Evolutionary conservation across 306 rosid species (phyloP).

Genomic region (Vigna mungo): DNA sequence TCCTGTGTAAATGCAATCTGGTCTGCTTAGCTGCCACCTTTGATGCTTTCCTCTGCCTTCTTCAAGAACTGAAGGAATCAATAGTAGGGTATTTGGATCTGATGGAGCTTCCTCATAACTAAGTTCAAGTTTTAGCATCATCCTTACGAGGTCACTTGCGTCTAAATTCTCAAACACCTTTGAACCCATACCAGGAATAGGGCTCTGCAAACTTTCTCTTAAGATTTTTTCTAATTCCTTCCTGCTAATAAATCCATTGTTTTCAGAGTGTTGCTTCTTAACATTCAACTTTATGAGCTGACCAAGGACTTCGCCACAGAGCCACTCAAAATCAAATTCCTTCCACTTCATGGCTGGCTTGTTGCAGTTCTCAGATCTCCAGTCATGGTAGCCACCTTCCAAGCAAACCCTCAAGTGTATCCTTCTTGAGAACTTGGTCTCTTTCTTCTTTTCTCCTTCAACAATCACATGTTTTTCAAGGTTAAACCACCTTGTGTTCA

Average conservation of each 20-base stretch:
- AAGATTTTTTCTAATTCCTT: conserved; percentile 82
- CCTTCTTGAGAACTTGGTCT: conserved; percentile 72
- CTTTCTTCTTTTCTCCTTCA: conserved; percentile 73
- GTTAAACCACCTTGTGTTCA: conserved; percentile 76
- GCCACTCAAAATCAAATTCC: conserved; percentile 95
- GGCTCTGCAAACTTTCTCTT: conserved; percentile 78
- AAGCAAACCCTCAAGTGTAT: conserved; percentile 73
- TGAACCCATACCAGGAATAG: conserved; percentile 83
- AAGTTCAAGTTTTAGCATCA: conserved; percentile 96
- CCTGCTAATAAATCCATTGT: conserved; percentile 72
- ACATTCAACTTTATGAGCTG: conserved; percentile 74
- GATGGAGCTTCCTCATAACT: conserved; percentile 86
- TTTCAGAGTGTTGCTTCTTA: conserved; percentile 65
- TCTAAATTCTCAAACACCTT: conserved; percentile 89
- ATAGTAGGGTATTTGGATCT: conserved; percentile 64
- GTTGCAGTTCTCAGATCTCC: conserved; percentile 92
- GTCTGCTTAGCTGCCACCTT: conserved; percentile 72
- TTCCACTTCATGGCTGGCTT: conserved; percentile 98
- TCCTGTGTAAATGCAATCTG: conserved; percentile 72
- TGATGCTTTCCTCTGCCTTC: conserved; percentile 92
- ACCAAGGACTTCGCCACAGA: conserved; percentile 85
- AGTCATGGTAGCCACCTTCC: conserved; percentile 90
- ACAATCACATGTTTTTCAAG: conserved; percentile 65
- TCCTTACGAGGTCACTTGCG: conserved; percentile 79
- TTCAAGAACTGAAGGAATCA: conserved; percentile 87